These are phyloP conservation scores for Candida nanaspora DNA, from an alignment of 805 yeast species.

Conservation along the genomic window DNA sequence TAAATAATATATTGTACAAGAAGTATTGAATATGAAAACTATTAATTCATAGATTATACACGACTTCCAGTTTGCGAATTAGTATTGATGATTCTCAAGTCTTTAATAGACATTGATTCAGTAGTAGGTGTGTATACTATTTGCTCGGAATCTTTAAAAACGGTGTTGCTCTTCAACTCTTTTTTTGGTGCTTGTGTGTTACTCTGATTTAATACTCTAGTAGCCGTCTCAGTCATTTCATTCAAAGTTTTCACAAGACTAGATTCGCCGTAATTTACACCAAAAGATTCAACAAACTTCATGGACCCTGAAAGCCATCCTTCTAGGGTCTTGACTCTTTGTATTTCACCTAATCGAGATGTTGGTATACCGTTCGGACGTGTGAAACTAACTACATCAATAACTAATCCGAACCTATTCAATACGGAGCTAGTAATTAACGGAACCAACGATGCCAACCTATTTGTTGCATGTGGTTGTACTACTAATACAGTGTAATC, in stretches of 20 bases:
- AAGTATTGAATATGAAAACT: too few relatives aligned
- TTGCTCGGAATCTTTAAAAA: too few relatives aligned
- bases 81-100: background rate
- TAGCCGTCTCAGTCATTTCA: conserved; percentile 35
- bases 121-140: background rate
- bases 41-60: too few relatives aligned
- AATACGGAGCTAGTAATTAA: conserved; percentile 72
- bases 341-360: conserved; percentile 69
- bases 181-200: background rate
- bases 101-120: background rate
- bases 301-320: conserved; percentile 47
- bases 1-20: too few relatives aligned
- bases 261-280: conserved; percentile 62
- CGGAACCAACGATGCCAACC: conserved; percentile 72
- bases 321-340: conserved; percentile 60
- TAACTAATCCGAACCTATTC: conserved; percentile 70
- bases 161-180: too few relatives aligned
- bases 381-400: conserved; percentile 81
- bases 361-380: conserved; percentile 55
- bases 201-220: background rate
- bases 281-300: conserved; percentile 34
- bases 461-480: conserved; percentile 44
- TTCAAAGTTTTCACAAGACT: conserved; percentile 51
- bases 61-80: background rate
- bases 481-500: conserved; percentile 72